Conservation (phyloP, 2,329 filamentous ascomycete species). For the Neonectria coccinea region DNA sequence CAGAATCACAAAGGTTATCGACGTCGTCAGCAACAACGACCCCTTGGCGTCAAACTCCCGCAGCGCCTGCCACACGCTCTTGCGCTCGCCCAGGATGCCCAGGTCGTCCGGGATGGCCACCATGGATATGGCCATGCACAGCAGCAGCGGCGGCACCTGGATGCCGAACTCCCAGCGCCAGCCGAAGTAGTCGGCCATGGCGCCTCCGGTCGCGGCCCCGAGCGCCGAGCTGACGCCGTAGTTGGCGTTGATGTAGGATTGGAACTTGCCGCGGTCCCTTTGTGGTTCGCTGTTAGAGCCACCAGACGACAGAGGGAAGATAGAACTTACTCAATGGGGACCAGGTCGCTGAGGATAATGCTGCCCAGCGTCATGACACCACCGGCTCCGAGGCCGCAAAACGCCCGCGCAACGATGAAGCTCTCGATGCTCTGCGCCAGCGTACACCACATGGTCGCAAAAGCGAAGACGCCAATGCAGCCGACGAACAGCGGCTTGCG, state of each 20-base stretch:
- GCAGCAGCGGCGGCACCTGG: conserved; percentile 64
- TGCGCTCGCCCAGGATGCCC: conserved; percentile 60
- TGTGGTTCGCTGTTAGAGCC: conserved; percentile 2
- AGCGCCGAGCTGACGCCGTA: conserved; percentile 69
- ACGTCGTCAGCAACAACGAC: conserved; percentile 63
- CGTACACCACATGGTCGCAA: conserved; percentile 77
- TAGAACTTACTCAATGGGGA: conserved; percentile 73
- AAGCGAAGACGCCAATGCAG: conserved; percentile 70
- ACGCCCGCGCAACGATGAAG: conserved; percentile 76
- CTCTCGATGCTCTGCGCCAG: conserved; percentile 74
- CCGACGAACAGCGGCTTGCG: conserved; percentile 74
- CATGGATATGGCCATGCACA: conserved; percentile 59
- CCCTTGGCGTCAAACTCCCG: conserved; percentile 68
- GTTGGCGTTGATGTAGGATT: conserved; percentile 76
- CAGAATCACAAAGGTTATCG: conserved; percentile 69
- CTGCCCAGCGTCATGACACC: conserved; percentile 76
- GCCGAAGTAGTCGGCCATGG: conserved; percentile 76
- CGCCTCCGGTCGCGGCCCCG: conserved; percentile 76
- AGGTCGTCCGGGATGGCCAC: conserved; percentile 64
- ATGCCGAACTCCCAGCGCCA: conserved; percentile 80
- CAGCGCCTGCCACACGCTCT: conserved; percentile 61
- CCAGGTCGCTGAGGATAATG: conserved; percentile 79
- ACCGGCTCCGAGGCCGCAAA: conserved; percentile 80
- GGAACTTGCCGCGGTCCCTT: conserved; percentile 71
- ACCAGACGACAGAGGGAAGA: conserved; percentile 3